Conservation (phyloP, 345 rosid genomes). For the Cochlearia excelsa region DNA sequence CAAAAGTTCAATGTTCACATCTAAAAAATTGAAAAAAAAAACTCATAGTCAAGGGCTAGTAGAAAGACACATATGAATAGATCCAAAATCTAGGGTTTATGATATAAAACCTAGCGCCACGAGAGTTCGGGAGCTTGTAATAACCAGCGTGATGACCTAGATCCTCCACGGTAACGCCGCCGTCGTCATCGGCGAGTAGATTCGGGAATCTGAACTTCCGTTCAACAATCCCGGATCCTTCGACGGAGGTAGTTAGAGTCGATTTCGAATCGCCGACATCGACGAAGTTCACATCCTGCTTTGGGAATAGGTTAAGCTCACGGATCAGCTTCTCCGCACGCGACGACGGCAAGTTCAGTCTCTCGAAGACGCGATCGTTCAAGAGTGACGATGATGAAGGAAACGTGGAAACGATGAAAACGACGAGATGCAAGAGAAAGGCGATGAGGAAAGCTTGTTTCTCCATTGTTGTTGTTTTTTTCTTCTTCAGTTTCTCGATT, state of each 20-base stretch:
- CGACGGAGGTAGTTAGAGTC: constrained; percentile 17
- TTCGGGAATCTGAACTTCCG: constrained; percentile 64
- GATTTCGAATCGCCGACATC: constrained; percentile 24
- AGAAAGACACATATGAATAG: not conserved
- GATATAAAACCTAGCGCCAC: constrained; percentile 63
- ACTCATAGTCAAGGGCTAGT: no score
- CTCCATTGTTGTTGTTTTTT: constrained; percentile 39
- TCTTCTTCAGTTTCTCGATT: not conserved
- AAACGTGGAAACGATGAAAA: constrained; percentile 23
- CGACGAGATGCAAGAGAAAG: constrained; percentile 31
- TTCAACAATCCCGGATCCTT: constrained; percentile 52
- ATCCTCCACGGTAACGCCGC: constrained; percentile 50
- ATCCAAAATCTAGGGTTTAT: not conserved
- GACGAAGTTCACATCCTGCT: constrained; percentile 57
- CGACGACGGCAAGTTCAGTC: constrained; percentile 56
- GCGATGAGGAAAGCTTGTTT: constrained; percentile 20
- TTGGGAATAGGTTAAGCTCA: constrained; percentile 81
- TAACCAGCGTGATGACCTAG: constrained; percentile 98
- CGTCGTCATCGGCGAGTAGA: constrained; percentile 29
- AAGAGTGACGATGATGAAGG: constrained; percentile 35
- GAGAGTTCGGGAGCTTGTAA: constrained; percentile 68
- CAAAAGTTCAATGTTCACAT: not conserved
- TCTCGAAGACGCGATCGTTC: constrained; percentile 38
- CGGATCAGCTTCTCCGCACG: constrained; percentile 76
- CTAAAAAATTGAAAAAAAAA: not conserved